Conservation (phyloP, 371 early-diverging fungal genomes). For the Cokeromyces recurvatus region DNA sequence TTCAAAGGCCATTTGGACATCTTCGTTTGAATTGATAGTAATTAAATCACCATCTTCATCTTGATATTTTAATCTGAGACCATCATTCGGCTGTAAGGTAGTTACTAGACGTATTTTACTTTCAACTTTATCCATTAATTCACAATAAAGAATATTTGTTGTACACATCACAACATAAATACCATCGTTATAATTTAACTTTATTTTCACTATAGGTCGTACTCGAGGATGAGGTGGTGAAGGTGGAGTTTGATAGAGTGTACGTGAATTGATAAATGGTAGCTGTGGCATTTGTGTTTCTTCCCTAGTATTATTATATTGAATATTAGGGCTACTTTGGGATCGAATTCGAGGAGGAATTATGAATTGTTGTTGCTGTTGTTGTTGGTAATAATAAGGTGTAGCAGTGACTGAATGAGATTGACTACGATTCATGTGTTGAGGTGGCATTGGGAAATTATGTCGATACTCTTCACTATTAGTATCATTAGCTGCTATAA, state of each 20-base stretch:
- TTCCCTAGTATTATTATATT: conserved; percentile 10
- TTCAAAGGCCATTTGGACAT: conserved; percentile 90
- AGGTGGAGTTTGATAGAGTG: conserved; percentile 20
- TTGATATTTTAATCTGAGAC: conserved; percentile 75
- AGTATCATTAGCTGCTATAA: conserved; percentile 21
- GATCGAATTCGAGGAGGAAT: conserved; percentile 45
- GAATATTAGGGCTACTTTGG: conserved; percentile 65
- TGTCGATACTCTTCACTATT: conserved; percentile 13
- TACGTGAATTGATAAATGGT: conserved; percentile 25
- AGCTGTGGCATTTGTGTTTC: conserved; percentile 5
- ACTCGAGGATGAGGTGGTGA: conserved; percentile 12
- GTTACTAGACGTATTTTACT: conserved; percentile 84
- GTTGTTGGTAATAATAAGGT: background rate
- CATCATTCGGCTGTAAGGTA: conserved; percentile 39
- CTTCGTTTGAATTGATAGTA: conserved; percentile 85
- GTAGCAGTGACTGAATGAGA: conserved; percentile 30
- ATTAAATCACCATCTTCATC: conserved; percentile 92
- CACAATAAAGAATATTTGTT: conserved; percentile 63
- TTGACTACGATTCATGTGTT: conserved; percentile 28
- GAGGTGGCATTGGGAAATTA: conserved; percentile 12
- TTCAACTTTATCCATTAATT: conserved; percentile 78
- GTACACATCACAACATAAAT: conserved; percentile 84
- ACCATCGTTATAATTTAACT: conserved; percentile 81
- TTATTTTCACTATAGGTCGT: conserved; percentile 58
- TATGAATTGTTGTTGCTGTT: conserved; percentile 35